Base-by-base conservation (phyloP, 495 filamentous ascomycete species). In the Penicillium riverlandense region DNA sequence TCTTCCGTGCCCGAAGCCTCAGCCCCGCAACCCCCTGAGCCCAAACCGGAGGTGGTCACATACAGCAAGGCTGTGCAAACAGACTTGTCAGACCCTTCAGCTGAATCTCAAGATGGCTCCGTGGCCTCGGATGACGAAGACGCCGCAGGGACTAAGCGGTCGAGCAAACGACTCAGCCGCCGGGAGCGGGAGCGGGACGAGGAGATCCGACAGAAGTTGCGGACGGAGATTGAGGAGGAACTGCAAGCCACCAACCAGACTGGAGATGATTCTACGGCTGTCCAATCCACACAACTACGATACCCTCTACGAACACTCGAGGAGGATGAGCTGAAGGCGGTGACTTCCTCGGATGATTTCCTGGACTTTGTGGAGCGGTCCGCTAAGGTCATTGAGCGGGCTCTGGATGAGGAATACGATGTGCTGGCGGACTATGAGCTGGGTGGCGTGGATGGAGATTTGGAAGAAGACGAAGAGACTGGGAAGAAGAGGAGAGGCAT, bases 31-130 rank as follows among this genome's bases (percentile, higher is more conserved):
- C 70, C 88, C 47, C 82, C 85, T 45, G 83, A 84, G 45, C 78
- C 82, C 11, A 78, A 82, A 42, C 82, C 81, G 33, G 90, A 96
- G 63, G 69, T 90, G 14, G 82, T 90, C 55, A 90, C 86, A 29
- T 96, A 97, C 75, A 96, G 85, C 72, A 99, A 95, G 69, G 88
- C 78, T 11, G 89, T 97, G 22, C 94, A 97, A 59, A 95, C 92
- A 12, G 77, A 74, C 34, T 73, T 72, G 8, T 34, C 62, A 50
- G 50, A 53, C 29, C 53, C 48, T 13, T 47, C 48, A 8, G 32
- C 55, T 11, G 58, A 66, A n/a, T 56, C 61, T 1, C 54, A 75
- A 5, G 78, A 80, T 46, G 75, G 73, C 40, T 80, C 80, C 66
- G 67, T 73, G 11, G 76, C 78, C n/a, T 82, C 82, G 8, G 86